Percentiles rank a stretch among this genome's conserved stretches.
Evolutionary conservation across 164 flowering plant genomes (phyloP).

Genomic region (Nymphaea colorata): DNA sequence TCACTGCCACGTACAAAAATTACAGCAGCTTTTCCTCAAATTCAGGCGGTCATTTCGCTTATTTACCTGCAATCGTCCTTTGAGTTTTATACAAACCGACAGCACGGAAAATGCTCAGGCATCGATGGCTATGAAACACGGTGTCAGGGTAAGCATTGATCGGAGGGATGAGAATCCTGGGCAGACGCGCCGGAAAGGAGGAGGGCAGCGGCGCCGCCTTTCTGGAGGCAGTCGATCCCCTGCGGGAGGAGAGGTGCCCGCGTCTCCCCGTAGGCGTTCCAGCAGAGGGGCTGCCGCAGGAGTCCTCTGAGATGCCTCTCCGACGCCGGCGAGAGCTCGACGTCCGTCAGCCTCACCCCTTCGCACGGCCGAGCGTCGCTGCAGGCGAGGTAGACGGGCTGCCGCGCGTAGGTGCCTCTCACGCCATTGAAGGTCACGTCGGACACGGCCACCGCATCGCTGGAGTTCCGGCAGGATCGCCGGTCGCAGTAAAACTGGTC

Average conservation of each 20-base stretch:
- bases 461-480: conserved; percentile 55
- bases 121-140: too few relatives aligned
- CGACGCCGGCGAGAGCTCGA: conserved; percentile 34
- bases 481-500: conserved; percentile 86
- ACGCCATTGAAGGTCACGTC: conserved; percentile 44
- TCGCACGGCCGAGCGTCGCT: conserved; percentile 57
- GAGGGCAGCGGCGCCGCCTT: conserved; percentile 7
- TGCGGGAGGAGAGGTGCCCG: conserved; percentile 52
- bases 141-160: background rate
- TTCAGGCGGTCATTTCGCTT: too few relatives aligned
- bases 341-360: conserved; percentile 37
- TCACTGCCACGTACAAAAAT: too few relatives aligned
- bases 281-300: conserved; percentile 38
- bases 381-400: conserved; percentile 66
- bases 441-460: conserved; percentile 56
- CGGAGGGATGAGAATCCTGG: background rate
- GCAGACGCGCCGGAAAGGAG: background rate
- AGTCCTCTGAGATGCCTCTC: conserved; percentile 6
- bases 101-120: too few relatives aligned
- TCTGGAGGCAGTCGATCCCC: conserved; percentile 58
- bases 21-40: too few relatives aligned
- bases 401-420: conserved; percentile 48
- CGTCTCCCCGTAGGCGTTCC: conserved; percentile 66
- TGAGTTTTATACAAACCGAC: too few relatives aligned
- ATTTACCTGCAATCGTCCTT: too few relatives aligned